phyloP scores from a whole-genome alignment of 1,284 basidiomycete species.

The Porodaedalea pini region DNA sequence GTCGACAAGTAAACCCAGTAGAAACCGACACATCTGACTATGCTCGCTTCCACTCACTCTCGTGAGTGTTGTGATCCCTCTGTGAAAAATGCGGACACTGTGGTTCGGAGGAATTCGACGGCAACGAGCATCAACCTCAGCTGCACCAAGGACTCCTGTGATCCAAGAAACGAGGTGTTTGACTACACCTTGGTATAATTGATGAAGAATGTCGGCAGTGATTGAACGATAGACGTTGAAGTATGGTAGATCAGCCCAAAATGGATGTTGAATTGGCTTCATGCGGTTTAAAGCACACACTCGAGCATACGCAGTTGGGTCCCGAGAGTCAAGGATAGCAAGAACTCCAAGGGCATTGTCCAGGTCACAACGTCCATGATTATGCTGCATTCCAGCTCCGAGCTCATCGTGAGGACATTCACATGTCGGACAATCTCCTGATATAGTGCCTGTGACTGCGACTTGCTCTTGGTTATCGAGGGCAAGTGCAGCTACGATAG shows the following conservation, averaged over 20 bases:
- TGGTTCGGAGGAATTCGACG: constrained; percentile 22
- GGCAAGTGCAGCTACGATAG: constrained; percentile 25
- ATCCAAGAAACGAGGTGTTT: constrained; percentile 30
- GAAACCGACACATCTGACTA: constrained; percentile 25
- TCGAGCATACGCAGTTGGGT: not conserved
- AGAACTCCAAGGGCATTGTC: not conserved
- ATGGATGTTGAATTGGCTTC: constrained; percentile 17
- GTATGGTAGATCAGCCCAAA: constrained; percentile 24
- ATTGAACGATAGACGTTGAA: constrained; percentile 25
- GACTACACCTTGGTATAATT: constrained; percentile 31
- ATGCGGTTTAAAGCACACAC: not conserved
- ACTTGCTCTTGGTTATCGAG: constrained; percentile 29
- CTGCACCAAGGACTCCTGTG: constrained; percentile 17
- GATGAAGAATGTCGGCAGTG: constrained; percentile 33
- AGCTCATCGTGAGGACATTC: not conserved
- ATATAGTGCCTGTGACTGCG: constrained; percentile 18
- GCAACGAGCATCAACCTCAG: constrained; percentile 26
- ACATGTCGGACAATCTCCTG: constrained; percentile 18
- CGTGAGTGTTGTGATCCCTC: constrained; percentile 26
- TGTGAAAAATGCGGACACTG: constrained; percentile 27
- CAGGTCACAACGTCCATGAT: constrained; percentile 8
- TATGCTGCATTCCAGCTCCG: not conserved
- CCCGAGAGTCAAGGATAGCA: not conserved
- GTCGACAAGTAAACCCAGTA: constrained; percentile 24
- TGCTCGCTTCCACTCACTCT: constrained; percentile 26